These are phyloP conservation scores for Diaporthe sp. DNA, from an alignment of 2,329 filamentous ascomycete species.

Conservation along the genomic window DNA sequence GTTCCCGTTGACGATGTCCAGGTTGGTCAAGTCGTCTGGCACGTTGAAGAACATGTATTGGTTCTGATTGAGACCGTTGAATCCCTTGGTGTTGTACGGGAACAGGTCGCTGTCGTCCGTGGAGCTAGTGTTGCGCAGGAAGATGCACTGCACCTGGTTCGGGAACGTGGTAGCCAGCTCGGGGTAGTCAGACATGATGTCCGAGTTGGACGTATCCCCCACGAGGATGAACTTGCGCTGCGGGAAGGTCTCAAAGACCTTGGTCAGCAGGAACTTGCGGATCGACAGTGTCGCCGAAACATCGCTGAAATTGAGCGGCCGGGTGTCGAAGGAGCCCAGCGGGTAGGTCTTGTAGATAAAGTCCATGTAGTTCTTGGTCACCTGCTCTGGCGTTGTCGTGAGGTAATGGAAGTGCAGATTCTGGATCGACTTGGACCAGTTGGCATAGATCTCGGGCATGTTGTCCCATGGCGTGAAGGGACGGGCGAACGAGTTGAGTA, in stretches of 20 bases:
- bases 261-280: slow-evolving; percentile 77
- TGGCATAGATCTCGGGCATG: slow-evolving; percentile 84
- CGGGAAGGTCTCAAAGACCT: slow-evolving; percentile 82
- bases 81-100: slow-evolving; percentile 81
- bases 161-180: slow-evolving; percentile 76
- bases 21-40: slow-evolving; percentile 75
- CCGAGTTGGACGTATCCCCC: slow-evolving; percentile 82
- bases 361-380: slow-evolving; percentile 83
- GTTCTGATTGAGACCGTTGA: slow-evolving; percentile 74
- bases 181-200: slow-evolving; percentile 78
- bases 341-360: slow-evolving; percentile 86
- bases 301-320: slow-evolving; percentile 85
- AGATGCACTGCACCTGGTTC: slow-evolving; percentile 81
- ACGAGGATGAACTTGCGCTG: slow-evolving; percentile 81
- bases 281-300: slow-evolving; percentile 79
- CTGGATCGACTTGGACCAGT: slow-evolving; percentile 77
- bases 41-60: slow-evolving; percentile 86
- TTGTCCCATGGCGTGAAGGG: slow-evolving; percentile 81
- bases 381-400: slow-evolving; percentile 84
- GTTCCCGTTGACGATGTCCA: slow-evolving; percentile 77
- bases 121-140: slow-evolving; percentile 72
- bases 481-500: slow-evolving; percentile 82
- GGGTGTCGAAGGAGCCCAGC: slow-evolving; percentile 81
- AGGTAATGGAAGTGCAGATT: slow-evolving; percentile 86
- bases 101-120: slow-evolving; percentile 78